Evolutionary conservation across 2,329 filamentous ascomycete genomes (phyloP), one percentile per base, ranked within the genome.

Genomic region (Botrytis medusae): DNA sequence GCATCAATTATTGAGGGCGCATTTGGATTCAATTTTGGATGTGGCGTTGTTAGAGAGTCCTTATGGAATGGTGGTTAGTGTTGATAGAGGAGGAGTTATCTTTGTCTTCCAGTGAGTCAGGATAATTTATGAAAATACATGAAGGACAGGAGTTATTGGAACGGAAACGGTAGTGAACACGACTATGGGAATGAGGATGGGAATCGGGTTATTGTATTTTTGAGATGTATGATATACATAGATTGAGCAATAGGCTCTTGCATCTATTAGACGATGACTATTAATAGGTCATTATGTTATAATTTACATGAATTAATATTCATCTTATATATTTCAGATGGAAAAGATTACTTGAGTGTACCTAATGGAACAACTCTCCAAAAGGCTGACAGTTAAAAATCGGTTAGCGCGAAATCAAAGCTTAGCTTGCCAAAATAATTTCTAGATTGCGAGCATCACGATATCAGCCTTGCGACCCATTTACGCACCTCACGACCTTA

Each of bases 61-160:
- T 37, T 98, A 97, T 82, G 92, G 92, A 7, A 98, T 98, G 93
- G 92, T 95, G 48, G 87, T 98, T 68, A 97, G 93, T 77, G 95
- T 92, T 71, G 96, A 99, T 85, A 87, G 95, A 78, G 93, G 91
- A 57, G 96, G 96, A 0, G 91, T 95, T 81, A 90, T 98, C 63
- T 97, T 96, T 86, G 91, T 98, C 71, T 97, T 91, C 72, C 81
- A 82, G 68, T 82, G 75, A 74, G 51, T 40, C n/a, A 20, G 29
- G 10, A 37, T 20, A 29, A 29, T n/a, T 18, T 48, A 18, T 40
- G 59, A 68, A 12, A 29, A 29, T 68, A 68, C 18, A 46, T 34
- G 42, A 44, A n/a, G 44, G n/a, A 59, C 63, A 44, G 69, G 48
- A 67, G 72, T 74, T 76, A 75, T 77, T 71, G 73, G 48, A 64